Conservation (phyloP, 805 yeast species). For the Hanseniaspora jakobsenii region DNA sequence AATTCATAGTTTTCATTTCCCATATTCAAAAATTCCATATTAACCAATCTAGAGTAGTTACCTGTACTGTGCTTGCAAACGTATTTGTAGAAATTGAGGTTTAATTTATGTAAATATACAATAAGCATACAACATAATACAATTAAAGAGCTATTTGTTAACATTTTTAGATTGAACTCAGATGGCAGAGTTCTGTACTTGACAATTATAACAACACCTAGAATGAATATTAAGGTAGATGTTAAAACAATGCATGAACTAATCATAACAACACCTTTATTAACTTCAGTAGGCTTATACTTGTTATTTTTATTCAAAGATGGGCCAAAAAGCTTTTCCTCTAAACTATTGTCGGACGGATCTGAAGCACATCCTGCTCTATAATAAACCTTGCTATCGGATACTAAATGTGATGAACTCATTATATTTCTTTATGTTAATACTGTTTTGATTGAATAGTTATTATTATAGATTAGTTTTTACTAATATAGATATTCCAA, state of each 20-base stretch:
- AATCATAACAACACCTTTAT: slow-evolving; percentile 22
- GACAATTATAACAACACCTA: slow-evolving; percentile 29
- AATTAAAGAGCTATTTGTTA: slow-evolving; percentile 19
- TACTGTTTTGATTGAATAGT: too few species aligned
- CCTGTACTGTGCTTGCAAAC: slow-evolving; percentile 9
- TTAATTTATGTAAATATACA: slow-evolving; percentile 18
- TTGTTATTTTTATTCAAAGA: slow-evolving; percentile 21
- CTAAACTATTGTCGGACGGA: slow-evolving; percentile 4
- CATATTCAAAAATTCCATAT: neutral
- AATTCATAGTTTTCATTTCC: neutral
- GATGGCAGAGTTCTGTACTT: slow-evolving; percentile 28
- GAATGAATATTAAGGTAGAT: slow-evolving; percentile 25
- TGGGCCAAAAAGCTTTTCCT: slow-evolving; percentile 22
- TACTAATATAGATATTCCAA: too few species aligned
- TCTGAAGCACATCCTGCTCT: slow-evolving; percentile 9
- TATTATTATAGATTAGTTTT: too few species aligned
- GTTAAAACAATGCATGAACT: slow-evolving; percentile 23
- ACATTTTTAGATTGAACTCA: slow-evolving; percentile 16
- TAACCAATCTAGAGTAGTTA: slow-evolving; percentile 3
- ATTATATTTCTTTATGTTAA: too few species aligned
- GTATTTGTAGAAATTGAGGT: slow-evolving; percentile 18
- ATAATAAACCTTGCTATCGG: neutral
- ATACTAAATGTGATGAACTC: neutral
- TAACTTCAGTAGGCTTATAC: slow-evolving; percentile 18
- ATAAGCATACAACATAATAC: slow-evolving; percentile 19